Percentiles rank a stretch among this genome's conserved stretches.
Conservation (phyloP, 2,329 filamentous ascomycete species). For the Sporothrix humicola region DNA sequence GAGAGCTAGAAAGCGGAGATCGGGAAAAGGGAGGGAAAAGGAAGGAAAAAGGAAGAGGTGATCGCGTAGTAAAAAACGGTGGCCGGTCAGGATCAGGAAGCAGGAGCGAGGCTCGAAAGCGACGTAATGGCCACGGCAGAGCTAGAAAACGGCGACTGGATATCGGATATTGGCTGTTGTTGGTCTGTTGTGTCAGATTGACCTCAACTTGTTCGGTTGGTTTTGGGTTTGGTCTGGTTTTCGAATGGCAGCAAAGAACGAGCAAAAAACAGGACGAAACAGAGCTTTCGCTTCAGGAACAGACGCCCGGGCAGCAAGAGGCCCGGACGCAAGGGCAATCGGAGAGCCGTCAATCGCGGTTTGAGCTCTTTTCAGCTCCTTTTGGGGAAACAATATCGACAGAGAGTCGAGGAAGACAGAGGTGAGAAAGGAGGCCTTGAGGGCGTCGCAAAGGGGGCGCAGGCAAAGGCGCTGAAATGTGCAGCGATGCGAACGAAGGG, state of each 20-base stretch:
- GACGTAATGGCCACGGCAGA: neutral
- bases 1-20: too few species aligned
- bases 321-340: constrained; percentile 13
- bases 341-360: neutral
- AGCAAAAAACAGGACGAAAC: neutral
- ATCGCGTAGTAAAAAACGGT: neutral
- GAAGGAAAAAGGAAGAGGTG: too few species aligned
- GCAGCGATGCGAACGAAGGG: neutral
- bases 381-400: neutral
- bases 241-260: neutral
- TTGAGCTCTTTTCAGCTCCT: neutral
- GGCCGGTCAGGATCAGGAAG: neutral
- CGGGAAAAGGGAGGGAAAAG: too few species aligned
- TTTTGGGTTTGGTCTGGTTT: neutral
- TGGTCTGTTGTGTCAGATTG: too few species aligned
- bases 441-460: constrained; percentile 10
- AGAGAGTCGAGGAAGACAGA: neutral
- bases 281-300: neutral
- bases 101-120: neutral
- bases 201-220: neutral
- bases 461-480: neutral
- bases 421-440: neutral
- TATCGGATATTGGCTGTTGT: too few species aligned
- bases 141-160: neutral
- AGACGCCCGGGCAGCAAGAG: neutral